Evolutionary conservation across 306 rosid genomes (phyloP).

Genomic region (Pachyrhizus erosus): DNA sequence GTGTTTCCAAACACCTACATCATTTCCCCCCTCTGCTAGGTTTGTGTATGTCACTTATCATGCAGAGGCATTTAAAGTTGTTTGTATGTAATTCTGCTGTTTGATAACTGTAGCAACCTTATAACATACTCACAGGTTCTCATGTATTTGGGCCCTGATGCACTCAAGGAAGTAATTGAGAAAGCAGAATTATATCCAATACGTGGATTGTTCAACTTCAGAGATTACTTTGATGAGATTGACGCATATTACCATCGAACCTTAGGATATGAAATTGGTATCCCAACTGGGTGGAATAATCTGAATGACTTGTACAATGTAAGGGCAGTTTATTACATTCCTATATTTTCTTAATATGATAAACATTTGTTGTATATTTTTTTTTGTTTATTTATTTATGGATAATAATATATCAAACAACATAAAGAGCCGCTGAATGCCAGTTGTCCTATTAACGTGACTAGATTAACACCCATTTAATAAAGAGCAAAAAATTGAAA

Average conservation of each 20-base stretch:
- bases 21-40: not conserved
- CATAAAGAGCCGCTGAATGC: not conserved
- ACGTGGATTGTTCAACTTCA: slow-evolving; percentile 88
- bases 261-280: slow-evolving; percentile 72
- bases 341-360: slow-evolving; percentile 3
- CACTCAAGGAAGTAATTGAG: slow-evolving; percentile 73
- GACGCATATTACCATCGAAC: slow-evolving; percentile 85
- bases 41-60: slow-evolving; percentile 8
- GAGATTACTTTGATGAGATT: slow-evolving; percentile 82
- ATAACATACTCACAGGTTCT: slow-evolving; percentile 70
- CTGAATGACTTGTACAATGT: slow-evolving; percentile 82
- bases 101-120: slow-evolving; percentile 41
- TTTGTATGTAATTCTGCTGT: slow-evolving; percentile 36
- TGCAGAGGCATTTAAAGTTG: slow-evolving; percentile 29
- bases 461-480: slow-evolving; percentile 1
- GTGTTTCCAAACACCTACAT: not conserved
- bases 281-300: slow-evolving; percentile 88
- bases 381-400: not conserved
- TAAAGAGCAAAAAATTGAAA: not conserved
- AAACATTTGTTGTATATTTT: not conserved
- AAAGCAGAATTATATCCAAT: slow-evolving; percentile 91
- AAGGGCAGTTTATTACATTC: slow-evolving; percentile 46
- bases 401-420: not conserved
- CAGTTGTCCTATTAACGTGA: slow-evolving; percentile 8
- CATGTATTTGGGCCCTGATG: slow-evolving; percentile 85